These are phyloP conservation scores for Nicotiana sylvestris DNA, from an alignment of 257 asterid species.

Conservation along the genomic window DNA sequence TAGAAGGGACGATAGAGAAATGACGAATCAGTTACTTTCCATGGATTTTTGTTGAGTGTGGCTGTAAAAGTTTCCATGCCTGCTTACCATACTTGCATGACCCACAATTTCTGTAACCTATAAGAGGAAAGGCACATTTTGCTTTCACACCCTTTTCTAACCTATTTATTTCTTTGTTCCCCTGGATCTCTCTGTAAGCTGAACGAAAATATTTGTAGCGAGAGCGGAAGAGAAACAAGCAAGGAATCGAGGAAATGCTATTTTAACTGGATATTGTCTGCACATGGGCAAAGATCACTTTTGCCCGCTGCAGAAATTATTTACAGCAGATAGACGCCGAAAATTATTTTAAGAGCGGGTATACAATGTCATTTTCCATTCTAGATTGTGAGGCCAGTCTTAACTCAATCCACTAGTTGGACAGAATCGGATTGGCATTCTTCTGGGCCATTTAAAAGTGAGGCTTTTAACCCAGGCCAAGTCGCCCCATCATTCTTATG, in stretches of 20 bases:
- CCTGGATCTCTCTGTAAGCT: background rate
- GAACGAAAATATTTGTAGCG: background rate
- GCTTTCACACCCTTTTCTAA: background rate
- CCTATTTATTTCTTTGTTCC: background rate
- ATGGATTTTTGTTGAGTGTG: background rate
- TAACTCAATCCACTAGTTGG: too few species aligned
- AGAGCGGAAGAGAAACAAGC: too few species aligned
- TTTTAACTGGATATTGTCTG: background rate
- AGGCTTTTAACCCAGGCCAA: too few species aligned
- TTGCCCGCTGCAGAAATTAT: too few species aligned
- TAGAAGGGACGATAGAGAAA: slow-evolving; percentile 21
- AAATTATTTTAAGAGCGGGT: too few species aligned
- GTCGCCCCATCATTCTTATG: too few species aligned
- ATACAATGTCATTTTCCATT: too few species aligned
- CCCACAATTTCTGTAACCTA: background rate
- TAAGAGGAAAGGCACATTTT: background rate
- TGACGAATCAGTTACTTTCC: background rate
- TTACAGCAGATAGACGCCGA: too few species aligned
- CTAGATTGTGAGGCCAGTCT: too few species aligned
- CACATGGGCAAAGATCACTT: background rate
- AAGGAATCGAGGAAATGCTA: background rate
- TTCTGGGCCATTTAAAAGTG: too few species aligned
- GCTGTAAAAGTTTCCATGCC: background rate
- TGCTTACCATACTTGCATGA: background rate
- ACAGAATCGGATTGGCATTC: too few species aligned